Conservation (phyloP, 2,329 filamentous ascomycete genomes). For the Cryphonectria japonica region DNA sequence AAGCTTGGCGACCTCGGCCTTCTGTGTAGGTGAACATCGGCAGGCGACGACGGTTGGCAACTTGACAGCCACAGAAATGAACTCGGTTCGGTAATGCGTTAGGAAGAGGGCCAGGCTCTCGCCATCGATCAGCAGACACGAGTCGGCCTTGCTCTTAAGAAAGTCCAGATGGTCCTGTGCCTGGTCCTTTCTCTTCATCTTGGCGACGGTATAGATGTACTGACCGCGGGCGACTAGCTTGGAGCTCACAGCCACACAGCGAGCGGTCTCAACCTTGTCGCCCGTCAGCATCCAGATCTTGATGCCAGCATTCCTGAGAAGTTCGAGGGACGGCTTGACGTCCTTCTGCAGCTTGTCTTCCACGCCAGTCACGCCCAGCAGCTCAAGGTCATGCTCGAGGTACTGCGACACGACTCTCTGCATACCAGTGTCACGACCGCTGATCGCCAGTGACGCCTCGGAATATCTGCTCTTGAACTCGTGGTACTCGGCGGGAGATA, state of each 20-base stretch:
- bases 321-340: conserved; percentile 92
- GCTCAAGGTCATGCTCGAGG: conserved; percentile 85
- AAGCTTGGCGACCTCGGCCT: conserved; percentile 88
- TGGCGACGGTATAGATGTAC: conserved; percentile 91
- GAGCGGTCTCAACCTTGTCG: conserved; percentile 96
- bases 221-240: conserved; percentile 93
- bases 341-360: conserved; percentile 96
- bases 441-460: conserved; percentile 79
- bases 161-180: conserved; percentile 90
- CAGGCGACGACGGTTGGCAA: conserved; percentile 94
- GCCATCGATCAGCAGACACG: conserved; percentile 90
- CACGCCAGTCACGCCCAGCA: conserved; percentile 95
- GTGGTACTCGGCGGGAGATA: conserved; percentile 77
- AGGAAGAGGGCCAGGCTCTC: conserved; percentile 86
- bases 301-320: conserved; percentile 94
- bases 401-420: conserved; percentile 77
- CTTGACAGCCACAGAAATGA: conserved; percentile 84
- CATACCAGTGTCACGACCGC: conserved; percentile 80
- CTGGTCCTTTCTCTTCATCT: conserved; percentile 79
- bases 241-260: conserved; percentile 92
- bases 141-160: conserved; percentile 82
- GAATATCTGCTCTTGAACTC: conserved; percentile 78
- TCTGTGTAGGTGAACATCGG: conserved; percentile 94
- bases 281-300: conserved; percentile 99
- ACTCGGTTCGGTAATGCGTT: conserved; percentile 78